A percentile compares a stretch with the other conserved stretches of the same genome.
Evolutionary conservation across 2,329 filamentous ascomycete genomes (phyloP).

Genomic region (Sporothrix curviconia): DNA sequence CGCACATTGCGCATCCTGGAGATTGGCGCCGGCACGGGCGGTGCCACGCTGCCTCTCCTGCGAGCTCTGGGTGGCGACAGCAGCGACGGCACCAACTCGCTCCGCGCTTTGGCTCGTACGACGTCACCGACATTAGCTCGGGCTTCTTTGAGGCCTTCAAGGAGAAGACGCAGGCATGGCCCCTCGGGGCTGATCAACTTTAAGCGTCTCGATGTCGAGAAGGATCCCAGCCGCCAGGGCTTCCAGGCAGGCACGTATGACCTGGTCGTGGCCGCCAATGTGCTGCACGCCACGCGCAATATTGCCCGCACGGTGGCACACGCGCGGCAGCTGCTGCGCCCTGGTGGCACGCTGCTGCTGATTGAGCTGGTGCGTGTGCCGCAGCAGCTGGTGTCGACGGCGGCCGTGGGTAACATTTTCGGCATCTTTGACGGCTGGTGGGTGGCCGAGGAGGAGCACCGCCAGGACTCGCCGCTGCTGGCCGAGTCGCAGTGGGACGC

Average conservation of each 20-base stretch:
- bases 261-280: constrained; percentile 30
- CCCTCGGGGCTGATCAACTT: constrained; percentile 13
- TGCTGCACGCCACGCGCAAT: constrained; percentile 27
- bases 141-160: constrained; percentile 33
- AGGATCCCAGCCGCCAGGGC: constrained; percentile 27
- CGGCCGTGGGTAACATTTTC: constrained; percentile 18
- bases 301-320: constrained; percentile 22
- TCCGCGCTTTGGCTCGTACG: constrained; percentile 26
- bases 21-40: constrained; percentile 31
- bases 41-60: constrained; percentile 23
- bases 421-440: constrained; percentile 21
- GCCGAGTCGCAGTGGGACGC: constrained; percentile 18
- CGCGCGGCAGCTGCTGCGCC: constrained; percentile 24
- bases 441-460: constrained; percentile 17
- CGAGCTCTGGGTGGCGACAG: constrained; percentile 12
- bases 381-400: constrained; percentile 15
- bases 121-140: constrained; percentile 36
- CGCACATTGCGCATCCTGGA: constrained; percentile 30
- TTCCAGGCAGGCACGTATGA: constrained; percentile 27
- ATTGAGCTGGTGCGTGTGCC: constrained; percentile 19
- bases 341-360: constrained; percentile 17
- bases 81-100: background rate
- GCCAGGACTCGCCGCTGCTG: constrained; percentile 18
- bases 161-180: constrained; percentile 24
- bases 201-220: constrained; percentile 26